Percentiles rank a stretch among this genome's conserved stretches.
Conservation (phyloP, 164 flowering plant species). For the Magnolia officinalis region DNA sequence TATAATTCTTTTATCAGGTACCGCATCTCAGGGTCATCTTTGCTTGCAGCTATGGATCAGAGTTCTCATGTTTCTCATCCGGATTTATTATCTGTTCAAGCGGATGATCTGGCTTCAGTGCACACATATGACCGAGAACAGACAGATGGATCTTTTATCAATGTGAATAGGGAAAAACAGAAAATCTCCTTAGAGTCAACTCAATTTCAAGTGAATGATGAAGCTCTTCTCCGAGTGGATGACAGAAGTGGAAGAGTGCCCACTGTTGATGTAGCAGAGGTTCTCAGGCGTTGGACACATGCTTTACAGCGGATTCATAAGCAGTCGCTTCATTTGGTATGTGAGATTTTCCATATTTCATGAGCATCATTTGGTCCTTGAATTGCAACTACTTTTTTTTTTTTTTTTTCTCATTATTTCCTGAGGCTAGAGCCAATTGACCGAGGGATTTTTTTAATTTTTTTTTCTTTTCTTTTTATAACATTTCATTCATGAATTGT, state of each 20-base stretch:
- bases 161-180: constrained; percentile 35
- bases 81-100: constrained; percentile 41
- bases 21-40: constrained; percentile 96
- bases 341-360: neutral
- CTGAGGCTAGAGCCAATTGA: too few relatives aligned
- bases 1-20: constrained; percentile 47
- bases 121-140: constrained; percentile 53
- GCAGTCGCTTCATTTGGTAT: constrained; percentile 69
- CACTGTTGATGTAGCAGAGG: constrained; percentile 92
- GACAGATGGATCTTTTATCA: constrained; percentile 40
- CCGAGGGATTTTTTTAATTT: too few relatives aligned
- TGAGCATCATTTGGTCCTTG: neutral
- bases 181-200: constrained; percentile 36
- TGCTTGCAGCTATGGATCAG: constrained; percentile 98
- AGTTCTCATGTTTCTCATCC: constrained; percentile 68
- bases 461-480: too few relatives aligned
- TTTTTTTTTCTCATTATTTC: neutral
- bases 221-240: constrained; percentile 51
- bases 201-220: constrained; percentile 43
- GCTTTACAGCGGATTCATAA: constrained; percentile 95
- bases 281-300: constrained; percentile 98
- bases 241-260: constrained; percentile 82
- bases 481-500: too few relatives aligned
- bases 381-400: neutral
- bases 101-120: constrained; percentile 34